Base-by-base conservation (phyloP, 1,284 basidiomycete genomes). In the Apiotrichum siamense region DNA sequence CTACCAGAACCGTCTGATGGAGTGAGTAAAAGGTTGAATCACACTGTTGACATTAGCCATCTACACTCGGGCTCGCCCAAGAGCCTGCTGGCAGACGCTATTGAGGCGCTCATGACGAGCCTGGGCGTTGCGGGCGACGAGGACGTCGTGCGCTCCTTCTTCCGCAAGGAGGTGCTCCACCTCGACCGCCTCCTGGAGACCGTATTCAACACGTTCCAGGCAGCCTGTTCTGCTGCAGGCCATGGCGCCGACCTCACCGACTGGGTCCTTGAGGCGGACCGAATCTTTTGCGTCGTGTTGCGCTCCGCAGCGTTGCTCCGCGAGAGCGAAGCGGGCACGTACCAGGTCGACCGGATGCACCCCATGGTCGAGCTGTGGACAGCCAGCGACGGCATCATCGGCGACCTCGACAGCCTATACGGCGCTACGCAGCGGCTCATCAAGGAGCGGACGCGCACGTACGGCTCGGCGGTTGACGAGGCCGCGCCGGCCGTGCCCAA, bases 81-180 rank as follows among this genome's bases (percentile, higher is more conserved):
- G 42, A 68, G 67, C 11, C 54, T 78, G 7, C 62, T 80, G 2
- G 65, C 70, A 20, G 70, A 74, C 38, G 67, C 76, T n/a, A 77
- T 75, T 48, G 31, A 59, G 10, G 50, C 54, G 0, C 70, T 65
- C 44, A 71, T 73, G 65, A 41, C 58, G 20, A 51, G 59, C 25
- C 37, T 54, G 7, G 60, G 59, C 4, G 43, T 53, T 7, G 72
- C 79, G 37, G 77, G 72, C 2, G 72, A 79, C 37, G 85, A 88
- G 63, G 92, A 96, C 65, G 75, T 84, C 24, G 81, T 91, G 55
- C 81, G 93, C 26, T 77, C 82, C 9, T 97, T 97, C 76, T 96
- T 97, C 80, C 80, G 87, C 38, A 75, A 79, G 24, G 79, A 83
- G 55, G 81, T 89, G 21, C 47, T 63, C 36, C 56, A 69, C n/a